These are phyloP conservation scores for Collybia mongolica DNA, from an alignment of 768 basidiomycete genomes.

Conservation along the genomic window DNA sequence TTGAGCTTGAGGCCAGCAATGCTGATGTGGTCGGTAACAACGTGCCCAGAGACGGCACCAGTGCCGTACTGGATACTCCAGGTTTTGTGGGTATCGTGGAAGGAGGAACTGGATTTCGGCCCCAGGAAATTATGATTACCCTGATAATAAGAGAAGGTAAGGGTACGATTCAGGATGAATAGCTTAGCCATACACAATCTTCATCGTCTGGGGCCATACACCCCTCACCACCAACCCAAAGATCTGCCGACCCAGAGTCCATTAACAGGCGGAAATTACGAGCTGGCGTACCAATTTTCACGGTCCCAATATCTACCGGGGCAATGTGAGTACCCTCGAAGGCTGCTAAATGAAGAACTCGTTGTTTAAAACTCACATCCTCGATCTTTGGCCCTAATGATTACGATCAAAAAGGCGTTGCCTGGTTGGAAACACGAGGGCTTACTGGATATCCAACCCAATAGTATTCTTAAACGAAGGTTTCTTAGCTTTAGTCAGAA, in stretches of 20 bases:
- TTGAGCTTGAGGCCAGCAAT: slow-evolving; percentile 56
- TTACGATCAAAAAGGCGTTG: neutral
- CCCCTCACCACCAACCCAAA: slow-evolving; percentile 52
- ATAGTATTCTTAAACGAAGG: slow-evolving; percentile 34
- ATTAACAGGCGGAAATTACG: slow-evolving; percentile 48
- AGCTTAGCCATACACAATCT: slow-evolving; percentile 12
- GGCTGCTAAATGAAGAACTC: neutral
- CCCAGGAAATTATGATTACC: slow-evolving; percentile 52
- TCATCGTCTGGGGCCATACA: slow-evolving; percentile 33
- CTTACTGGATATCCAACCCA: slow-evolving; percentile 59
- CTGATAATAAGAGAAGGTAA: slow-evolving; percentile 14
- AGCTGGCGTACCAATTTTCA: slow-evolving; percentile 46
- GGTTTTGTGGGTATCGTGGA: slow-evolving; percentile 40
- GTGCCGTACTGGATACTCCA: slow-evolving; percentile 55
- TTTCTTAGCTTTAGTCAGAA: slow-evolving; percentile 13
- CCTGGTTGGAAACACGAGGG: neutral
- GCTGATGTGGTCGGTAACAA: slow-evolving; percentile 55
- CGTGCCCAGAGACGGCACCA: slow-evolving; percentile 56
- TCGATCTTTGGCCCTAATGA: slow-evolving; percentile 44
- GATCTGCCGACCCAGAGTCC: slow-evolving; percentile 64
- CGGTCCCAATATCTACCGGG: slow-evolving; percentile 25
- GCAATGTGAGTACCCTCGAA: neutral
- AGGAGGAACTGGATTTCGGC: slow-evolving; percentile 51
- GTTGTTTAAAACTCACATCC: slow-evolving; percentile 33
- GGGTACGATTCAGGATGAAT: neutral